Base-by-base conservation (phyloP, 176 grass and related monocot species). In the Hsuehochloa calcarea region DNA sequence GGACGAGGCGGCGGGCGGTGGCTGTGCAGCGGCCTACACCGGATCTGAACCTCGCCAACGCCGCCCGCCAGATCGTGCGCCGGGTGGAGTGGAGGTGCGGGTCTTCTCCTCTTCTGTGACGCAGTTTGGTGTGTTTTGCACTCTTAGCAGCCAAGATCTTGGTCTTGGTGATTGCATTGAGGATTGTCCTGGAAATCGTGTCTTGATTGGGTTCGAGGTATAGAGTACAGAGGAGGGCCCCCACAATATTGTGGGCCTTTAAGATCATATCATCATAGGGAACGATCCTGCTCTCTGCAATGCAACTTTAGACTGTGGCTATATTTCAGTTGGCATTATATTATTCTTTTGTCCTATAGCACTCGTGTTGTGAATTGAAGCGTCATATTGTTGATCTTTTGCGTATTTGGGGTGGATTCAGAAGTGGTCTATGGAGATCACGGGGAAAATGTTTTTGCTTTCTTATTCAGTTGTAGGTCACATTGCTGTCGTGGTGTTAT, bases 141-240 rank as follows among this genome's bases (percentile, higher is more conserved):
- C 15, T 70, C 3, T 34, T 56, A 0, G 77, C 13, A 0, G 63
- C 14, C 54, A 65, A 72, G 79, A 86, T 86, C 84, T 78, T 38
- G 1, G 19, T 15, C 19, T 8, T 75, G 34, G 54, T 69, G 70
- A 38, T 81, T 25, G 4, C 8, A 19, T 14, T 3, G 26, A 7
- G 20, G 77, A 47, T 82, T 78, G 25, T 56, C 26, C 10, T 46
- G 25, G 38, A 26, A 71, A 54, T 40, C 13, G 1, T 51, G 5
- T 16, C 45, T 59, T 56, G 75, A 65, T 66, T 62, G 7, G 12
- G 5, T 23, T 77, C 23, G 11, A 23, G 56, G 3, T 68, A 58
- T 84, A 49, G 31, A 34, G 31, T 51, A 63, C 6, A 23, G 52
- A 34, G 41, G 56, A 72, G 27, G 13, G 5, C 27, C 6, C 5